Evolutionary conservation across 805 yeast genomes (phyloP).

Genomic region (Yarrowia keelungensis): DNA sequence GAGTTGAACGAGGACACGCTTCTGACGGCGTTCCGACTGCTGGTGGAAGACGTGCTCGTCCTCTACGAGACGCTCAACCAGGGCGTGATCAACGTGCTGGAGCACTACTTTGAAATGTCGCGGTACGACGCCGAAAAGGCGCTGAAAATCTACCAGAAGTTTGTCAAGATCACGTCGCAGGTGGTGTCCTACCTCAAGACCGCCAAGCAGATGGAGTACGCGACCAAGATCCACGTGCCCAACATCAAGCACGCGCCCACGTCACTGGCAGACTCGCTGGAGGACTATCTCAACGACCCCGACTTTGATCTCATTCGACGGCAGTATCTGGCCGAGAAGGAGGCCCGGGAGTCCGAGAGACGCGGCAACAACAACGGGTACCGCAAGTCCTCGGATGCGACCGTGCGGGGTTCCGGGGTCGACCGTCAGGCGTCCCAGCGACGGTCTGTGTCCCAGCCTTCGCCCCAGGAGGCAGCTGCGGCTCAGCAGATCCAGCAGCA

Average conservation of each 20-base stretch:
- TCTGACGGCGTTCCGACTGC: constrained; percentile 81
- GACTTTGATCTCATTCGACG: constrained; percentile 79
- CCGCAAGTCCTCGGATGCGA: constrained; percentile 23
- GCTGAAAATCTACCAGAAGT: constrained; percentile 78
- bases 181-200: constrained; percentile 87
- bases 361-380: constrained; percentile 6
- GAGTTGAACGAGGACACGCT: constrained; percentile 78
- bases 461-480: constrained; percentile 41
- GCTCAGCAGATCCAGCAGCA: constrained; percentile 45
- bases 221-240: constrained; percentile 90
- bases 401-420: constrained; percentile 22
- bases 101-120: constrained; percentile 93
- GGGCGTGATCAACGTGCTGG: constrained; percentile 92
- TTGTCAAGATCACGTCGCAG: constrained; percentile 83
- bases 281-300: constrained; percentile 87
- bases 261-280: constrained; percentile 82
- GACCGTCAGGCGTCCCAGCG: constrained; percentile 21
- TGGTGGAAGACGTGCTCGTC: constrained; percentile 87
- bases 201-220: constrained; percentile 86
- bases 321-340: constrained; percentile 76
- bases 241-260: constrained; percentile 98
- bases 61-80: constrained; percentile 91
- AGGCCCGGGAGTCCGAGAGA: constrained; percentile 49
- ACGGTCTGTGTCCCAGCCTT: constrained; percentile 44
- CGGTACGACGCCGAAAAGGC: constrained; percentile 86